Base-by-base conservation (phyloP, 1,139 yeast genomes). In the Arxiozyma heterogenica region DNA sequence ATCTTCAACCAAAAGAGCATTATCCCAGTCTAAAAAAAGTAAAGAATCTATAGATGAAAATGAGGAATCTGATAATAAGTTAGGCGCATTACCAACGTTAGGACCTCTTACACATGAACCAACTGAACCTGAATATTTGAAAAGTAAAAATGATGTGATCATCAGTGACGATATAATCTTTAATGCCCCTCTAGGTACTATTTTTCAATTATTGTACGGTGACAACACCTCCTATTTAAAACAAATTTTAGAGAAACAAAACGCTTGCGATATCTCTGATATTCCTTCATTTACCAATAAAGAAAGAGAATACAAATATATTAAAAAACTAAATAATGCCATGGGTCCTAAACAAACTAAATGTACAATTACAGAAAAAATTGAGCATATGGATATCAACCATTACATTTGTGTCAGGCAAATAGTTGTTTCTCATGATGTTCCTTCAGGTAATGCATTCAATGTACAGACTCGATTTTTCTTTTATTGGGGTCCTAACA, bases 331-430 rank as follows among this genome's bases (percentile, higher is more conserved):
- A 57, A 75, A 76, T 55, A 91, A 85, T 0, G 81, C 96, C 0
- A 82, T 94, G 55, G 98, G 98, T 0, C 98, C 98, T 7, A 93
- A 91, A 65, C 96, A 91, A 66, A 91, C 98, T 2, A 81, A 79
- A 61, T 94, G 98, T 73, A 66, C 78, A 18, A 82, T 89, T 54
- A 82, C 83, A 1, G 99, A 94, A 62, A 76, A 79, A 9, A 71
- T 88, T 50, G 83, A 84, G 55, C 76, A 78, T 49, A 81, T 76
- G 70, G 88, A 88, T 65, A 70, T 83, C 49, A 79, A 83, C 17
- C 72, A 76, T 39, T 74, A 71, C 56, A 77, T 85, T 45, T 72
- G 79, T 42, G 84, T 88, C 2, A 78, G 81, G 44, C 91, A 86
- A 62, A 68, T 78, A 0, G 86, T 96, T 0, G 76, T 76, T 25